Evolutionary conservation across 1,284 basidiomycete species (phyloP), one percentile per base, ranked within the genome.

Genomic region (Ceratobasidium sp.): DNA sequence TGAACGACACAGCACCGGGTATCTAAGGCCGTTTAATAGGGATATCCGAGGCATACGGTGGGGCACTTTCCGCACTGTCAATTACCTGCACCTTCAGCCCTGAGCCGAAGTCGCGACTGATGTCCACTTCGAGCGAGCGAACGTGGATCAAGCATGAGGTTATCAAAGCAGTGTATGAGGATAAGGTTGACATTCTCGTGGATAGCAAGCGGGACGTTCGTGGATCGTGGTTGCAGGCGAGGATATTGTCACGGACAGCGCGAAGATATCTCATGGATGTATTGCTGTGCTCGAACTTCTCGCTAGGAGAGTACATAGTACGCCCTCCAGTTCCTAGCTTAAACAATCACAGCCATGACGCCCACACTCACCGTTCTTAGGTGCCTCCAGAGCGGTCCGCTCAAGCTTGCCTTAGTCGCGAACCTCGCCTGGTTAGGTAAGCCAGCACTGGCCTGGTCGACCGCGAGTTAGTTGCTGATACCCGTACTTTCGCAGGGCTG

Each of bases 11-110:
- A n/a, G n/a, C n/a, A n/a, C 41, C n/a, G n/a, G n/a, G n/a, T n/a
- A n/a, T 22, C 50, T 59, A 19, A 75, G 11, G 14, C 7, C 17
- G 48, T 8, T 19, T 51, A n/a, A 29, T 15, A 90, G 95, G 95
- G 45, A 97, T 97, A 73, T 96, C 95, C 1, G 92, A 92, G 80
- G 96, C 95, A 0, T 98, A 97, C 80, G 95, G 94, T 19, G 96
- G 96, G 11, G 90, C 89, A 0, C 84, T 97, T 6, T 96, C 95
- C 0, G 95, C 96, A 0, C 84, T 98, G 14, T 93, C 93, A 29
- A 90, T 98, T 72, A 86, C 91, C 50, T 97, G 97, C 82, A 90
- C 89, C 0, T 85, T 97, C 19, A 80, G 80, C 17, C 82, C 82
- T 0, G 4, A 45, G 63, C 4, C 56, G 63, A n/a, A 75, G 62